Evolutionary conservation across 1,284 basidiomycete genomes (phyloP), one percentile per base, ranked within the genome.

Genomic region (Sphagnurus paluster): DNA sequence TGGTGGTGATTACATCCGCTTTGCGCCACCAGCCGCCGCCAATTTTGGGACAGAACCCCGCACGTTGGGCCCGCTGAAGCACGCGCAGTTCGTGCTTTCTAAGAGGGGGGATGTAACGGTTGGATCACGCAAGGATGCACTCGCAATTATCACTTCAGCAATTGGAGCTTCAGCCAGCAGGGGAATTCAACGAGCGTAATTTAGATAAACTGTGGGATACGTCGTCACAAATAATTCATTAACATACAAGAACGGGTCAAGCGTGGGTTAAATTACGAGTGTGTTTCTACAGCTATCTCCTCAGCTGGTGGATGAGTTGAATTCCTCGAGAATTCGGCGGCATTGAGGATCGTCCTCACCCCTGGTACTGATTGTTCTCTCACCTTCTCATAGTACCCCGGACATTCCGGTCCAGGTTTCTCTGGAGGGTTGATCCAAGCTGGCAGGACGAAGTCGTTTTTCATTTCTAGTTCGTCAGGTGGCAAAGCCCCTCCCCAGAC

Each of bases 1-100:
- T 20, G 76, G 66, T 5, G 79, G 80, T 24, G 73, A 80, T 52
- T 85, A 84, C 55, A 64, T 71, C 11, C 70, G 69, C 23, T 76
- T 75, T 50, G 56, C 71, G 32, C 65, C 63, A 13, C 44, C 52
- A 21, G 44, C 55, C 11, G 45, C 54, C 3, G 41, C 49, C 29
- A 53, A 56, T 16, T 67, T 51, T 42, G 39, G 59, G 11, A 59
- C 56, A 2, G 52, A 58, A 8, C 57, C 62, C 29, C 48, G 53
- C 38, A 55, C 62, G 41, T 61, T 72, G 25, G 65, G 67, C 17
- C 69, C 75, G n/a, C 44, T 70, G 29, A 67, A 65, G 30, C 63
- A 71, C 25, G 74, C 77, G 19, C 61, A 63, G 14, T 61, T 75
- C 21, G 63, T 66, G 35, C 58, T 83, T 46, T 67, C 72, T 2